Percentiles rank a stretch among this genome's conserved stretches.
Conservation (phyloP, 306 rosid species). For the Glycine soja region DNA sequence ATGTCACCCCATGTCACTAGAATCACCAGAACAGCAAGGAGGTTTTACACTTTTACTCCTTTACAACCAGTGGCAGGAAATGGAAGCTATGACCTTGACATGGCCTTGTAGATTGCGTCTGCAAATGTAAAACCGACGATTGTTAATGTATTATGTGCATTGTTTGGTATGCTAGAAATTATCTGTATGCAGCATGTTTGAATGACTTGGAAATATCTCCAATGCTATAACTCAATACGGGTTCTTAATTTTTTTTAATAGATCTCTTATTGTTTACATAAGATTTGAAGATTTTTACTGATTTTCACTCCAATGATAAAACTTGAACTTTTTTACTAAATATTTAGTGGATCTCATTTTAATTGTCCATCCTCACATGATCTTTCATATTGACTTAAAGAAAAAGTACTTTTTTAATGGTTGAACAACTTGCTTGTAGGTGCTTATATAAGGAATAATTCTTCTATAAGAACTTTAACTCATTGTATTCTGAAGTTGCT, state of each 20-base stretch:
- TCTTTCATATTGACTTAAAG: neutral
- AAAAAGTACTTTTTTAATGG: neutral
- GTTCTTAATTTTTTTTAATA: neutral
- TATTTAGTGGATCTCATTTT: neutral
- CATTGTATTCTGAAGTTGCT: neutral
- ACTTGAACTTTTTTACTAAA: neutral
- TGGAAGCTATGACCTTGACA: neutral
- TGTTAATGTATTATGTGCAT: neutral
- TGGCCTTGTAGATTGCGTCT: slow-evolving; percentile 7
- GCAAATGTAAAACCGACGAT: neutral
- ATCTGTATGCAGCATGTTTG: neutral
- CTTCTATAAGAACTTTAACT: too few species aligned
- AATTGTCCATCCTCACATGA: neutral
- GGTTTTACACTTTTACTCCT: neutral
- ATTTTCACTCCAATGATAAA: neutral
- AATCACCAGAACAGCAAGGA: neutral
- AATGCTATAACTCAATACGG: neutral
- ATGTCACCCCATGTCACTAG: neutral
- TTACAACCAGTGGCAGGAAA: neutral
- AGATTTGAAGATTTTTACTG: neutral
- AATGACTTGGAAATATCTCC: neutral
- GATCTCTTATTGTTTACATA: neutral
- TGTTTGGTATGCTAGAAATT: neutral
- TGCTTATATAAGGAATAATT: too few species aligned
- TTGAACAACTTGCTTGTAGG: neutral